Evolutionary conservation across 129 eudicot genomes (phyloP).

Genomic region (Arctium minus): DNA sequence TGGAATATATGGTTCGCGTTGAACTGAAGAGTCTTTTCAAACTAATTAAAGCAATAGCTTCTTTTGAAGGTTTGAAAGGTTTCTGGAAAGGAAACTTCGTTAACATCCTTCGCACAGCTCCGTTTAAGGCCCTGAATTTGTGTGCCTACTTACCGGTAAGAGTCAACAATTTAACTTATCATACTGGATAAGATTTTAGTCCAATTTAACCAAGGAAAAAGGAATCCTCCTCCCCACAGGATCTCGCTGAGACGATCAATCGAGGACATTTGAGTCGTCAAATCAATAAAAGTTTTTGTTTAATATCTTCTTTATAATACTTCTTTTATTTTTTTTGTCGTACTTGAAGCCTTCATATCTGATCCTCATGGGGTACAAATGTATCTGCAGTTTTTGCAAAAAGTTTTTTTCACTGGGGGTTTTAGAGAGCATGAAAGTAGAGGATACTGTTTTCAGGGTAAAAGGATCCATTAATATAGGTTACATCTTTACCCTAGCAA

Average conservation of each 20-base stretch:
- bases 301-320: background rate
- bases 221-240: no score
- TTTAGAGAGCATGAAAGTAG: background rate
- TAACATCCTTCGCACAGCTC: slow-evolving; percentile 91
- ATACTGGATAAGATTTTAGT: no score
- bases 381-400: slow-evolving; percentile 6
- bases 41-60: slow-evolving; percentile 58
- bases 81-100: slow-evolving; percentile 91
- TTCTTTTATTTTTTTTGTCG: background rate
- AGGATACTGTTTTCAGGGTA: no score
- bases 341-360: slow-evolving; percentile 20
- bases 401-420: background rate
- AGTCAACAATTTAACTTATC: no score
- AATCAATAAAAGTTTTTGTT: slow-evolving; percentile 10
- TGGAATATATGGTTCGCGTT: slow-evolving; percentile 81
- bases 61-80: slow-evolving; percentile 80
- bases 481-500: no score
- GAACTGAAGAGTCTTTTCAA: slow-evolving; percentile 59
- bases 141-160: slow-evolving; percentile 39
- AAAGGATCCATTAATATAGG: no score
- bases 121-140: slow-evolving; percentile 89
- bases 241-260: background rate
- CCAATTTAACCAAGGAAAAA: no score
- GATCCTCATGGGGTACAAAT: slow-evolving; percentile 17
- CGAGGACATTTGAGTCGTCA: slow-evolving; percentile 24